These are phyloP conservation scores for Trichoderma endophyticum DNA, from an alignment of 2,329 filamentous ascomycete species.

Conservation along the genomic window DNA sequence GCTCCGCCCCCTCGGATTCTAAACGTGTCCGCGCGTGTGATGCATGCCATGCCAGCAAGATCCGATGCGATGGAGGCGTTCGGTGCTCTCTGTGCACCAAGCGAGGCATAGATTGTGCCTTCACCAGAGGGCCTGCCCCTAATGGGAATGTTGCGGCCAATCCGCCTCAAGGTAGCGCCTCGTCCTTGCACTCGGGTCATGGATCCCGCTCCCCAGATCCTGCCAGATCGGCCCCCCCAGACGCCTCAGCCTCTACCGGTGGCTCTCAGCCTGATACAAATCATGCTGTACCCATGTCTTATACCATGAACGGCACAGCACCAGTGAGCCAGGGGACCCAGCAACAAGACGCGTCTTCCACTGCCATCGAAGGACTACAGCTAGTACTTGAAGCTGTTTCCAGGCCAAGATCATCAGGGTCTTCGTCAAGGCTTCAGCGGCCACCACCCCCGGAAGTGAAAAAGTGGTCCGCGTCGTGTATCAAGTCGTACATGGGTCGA, in stretches of 20 bases:
- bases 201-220: not conserved
- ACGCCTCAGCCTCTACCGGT: not conserved
- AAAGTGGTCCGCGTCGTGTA: conserved; percentile 24
- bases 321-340: not conserved
- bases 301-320: not conserved
- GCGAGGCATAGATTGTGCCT: conserved; percentile 38
- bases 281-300: not conserved
- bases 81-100: conserved; percentile 41
- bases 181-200: not conserved
- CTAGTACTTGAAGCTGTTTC: conserved; percentile 14
- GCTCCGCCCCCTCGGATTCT: conserved; percentile 28
- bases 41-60: conserved; percentile 44
- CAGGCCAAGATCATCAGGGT: not conserved
- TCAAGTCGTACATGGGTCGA: conserved; percentile 36
- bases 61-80: conserved; percentile 41
- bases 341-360: not conserved
- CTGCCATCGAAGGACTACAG: conserved; percentile 4
- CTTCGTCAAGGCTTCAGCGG: not conserved
- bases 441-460: conserved; percentile 20
- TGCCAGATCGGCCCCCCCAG: not conserved
- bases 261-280: not conserved
- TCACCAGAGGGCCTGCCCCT: not conserved
- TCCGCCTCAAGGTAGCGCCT: not conserved
- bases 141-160: not conserved
- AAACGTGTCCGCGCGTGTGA: conserved; percentile 41